Evolutionary conservation across 108 stramenopile species (phyloP).

Genomic region (Nitzschia putrida): DNA sequence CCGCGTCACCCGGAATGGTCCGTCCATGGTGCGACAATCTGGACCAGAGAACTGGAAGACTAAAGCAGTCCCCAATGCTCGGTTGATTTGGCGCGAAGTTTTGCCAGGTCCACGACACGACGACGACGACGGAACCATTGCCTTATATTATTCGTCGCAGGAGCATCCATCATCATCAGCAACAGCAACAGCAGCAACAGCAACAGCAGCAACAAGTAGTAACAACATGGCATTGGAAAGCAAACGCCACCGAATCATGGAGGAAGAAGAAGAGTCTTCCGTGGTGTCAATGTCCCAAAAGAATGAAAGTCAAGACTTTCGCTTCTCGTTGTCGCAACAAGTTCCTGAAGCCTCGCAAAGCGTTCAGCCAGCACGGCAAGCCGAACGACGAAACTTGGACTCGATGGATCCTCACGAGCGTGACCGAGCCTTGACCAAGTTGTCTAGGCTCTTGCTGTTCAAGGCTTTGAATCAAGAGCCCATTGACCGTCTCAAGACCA

Average conservation of each 20-base stretch:
- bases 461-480: slow-evolving; percentile 70
- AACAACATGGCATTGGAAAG: slow-evolving; percentile 91
- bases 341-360: slow-evolving; percentile 65
- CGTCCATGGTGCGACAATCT: too few species aligned
- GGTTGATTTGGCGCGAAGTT: too few species aligned
- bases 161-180: slow-evolving; percentile 98
- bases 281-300: slow-evolving; percentile 90
- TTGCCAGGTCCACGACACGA: too few species aligned
- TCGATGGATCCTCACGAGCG: slow-evolving; percentile 47
- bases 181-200: slow-evolving; percentile 88
- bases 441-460: slow-evolving; percentile 75
- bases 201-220: slow-evolving; percentile 48
- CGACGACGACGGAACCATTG: too few species aligned
- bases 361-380: slow-evolving; percentile 41
- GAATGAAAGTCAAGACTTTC: slow-evolving; percentile 39
- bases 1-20: too few species aligned
- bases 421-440: slow-evolving; percentile 52
- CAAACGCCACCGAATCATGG: slow-evolving; percentile 77
- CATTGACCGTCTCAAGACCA: slow-evolving; percentile 69
- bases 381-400: slow-evolving; percentile 59
- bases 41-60: too few species aligned
- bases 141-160: too few species aligned
- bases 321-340: slow-evolving; percentile 54
- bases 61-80: too few species aligned
- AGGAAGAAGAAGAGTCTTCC: slow-evolving; percentile 77